Percentiles rank a stretch among this genome's conserved stretches.
These are phyloP conservation scores for Plasmopara muralis DNA, from an alignment of 352 stramenopile species.

Conservation along the genomic window DNA sequence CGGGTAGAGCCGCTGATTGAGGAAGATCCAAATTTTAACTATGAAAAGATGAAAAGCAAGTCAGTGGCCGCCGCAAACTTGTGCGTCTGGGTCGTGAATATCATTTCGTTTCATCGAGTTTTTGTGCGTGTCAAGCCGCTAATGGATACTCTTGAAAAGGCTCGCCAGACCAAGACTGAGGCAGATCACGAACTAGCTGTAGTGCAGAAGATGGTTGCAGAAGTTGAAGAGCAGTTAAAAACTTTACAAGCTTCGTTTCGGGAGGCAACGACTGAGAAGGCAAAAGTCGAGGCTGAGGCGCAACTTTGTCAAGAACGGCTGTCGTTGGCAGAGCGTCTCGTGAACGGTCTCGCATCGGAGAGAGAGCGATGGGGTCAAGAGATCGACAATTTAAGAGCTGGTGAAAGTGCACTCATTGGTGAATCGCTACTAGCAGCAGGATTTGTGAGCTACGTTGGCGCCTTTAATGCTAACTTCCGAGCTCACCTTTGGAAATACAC, in stretches of 20 bases:
- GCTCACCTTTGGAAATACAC: conserved; percentile 75
- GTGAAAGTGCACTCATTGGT: conserved; percentile 74
- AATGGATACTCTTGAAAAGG: conserved; percentile 89
- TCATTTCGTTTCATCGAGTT: conserved; percentile 88
- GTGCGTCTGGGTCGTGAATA: conserved; percentile 92
- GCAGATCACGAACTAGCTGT: conserved; percentile 76
- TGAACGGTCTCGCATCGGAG: conserved; percentile 83
- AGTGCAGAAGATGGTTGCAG: conserved; percentile 74
- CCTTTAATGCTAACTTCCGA: conserved; percentile 83
- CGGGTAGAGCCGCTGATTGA: conserved; percentile 79
- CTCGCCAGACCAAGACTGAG: conserved; percentile 57
- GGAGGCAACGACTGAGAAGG: conserved; percentile 88
- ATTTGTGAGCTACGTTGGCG: conserved; percentile 91
- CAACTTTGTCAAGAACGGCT: conserved; percentile 82
- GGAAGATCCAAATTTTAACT: conserved; percentile 89
- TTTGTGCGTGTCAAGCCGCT: conserved; percentile 92
- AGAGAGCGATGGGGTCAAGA: conserved; percentile 87
- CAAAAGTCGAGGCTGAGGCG: conserved; percentile 84
- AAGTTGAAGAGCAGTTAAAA: conserved; percentile 77
- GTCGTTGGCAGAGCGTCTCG: conserved; percentile 80
- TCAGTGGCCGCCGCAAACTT: conserved; percentile 87
- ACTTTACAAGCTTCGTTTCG: conserved; percentile 75
- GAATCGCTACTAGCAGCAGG: conserved; percentile 83
- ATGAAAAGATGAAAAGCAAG: conserved; percentile 92
- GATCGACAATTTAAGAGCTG: conserved; percentile 72